phyloP scores from a whole-genome alignment of 306 rosid genomes.

The Canavalia ensiformis region DNA sequence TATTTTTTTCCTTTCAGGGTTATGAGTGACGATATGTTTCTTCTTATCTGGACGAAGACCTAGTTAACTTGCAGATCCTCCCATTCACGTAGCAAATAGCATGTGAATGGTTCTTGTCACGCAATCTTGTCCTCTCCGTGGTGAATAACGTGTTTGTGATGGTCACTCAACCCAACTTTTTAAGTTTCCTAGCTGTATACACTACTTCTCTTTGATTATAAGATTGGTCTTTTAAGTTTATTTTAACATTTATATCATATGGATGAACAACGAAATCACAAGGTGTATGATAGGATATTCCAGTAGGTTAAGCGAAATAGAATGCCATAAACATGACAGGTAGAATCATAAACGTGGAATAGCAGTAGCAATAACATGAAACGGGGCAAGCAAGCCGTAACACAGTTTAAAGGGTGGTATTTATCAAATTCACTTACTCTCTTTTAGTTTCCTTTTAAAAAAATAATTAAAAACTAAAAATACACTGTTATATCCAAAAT shows the following conservation, averaged over 20 bases:
- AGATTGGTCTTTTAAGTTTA: background rate
- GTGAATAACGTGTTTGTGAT: slow-evolving; percentile 24
- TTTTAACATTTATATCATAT: too few species aligned
- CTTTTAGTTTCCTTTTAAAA: too few species aligned
- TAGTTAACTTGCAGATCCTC: background rate
- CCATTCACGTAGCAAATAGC: background rate
- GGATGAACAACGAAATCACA: background rate
- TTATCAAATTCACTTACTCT: background rate
- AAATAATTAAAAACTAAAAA: too few species aligned
- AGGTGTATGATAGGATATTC: background rate
- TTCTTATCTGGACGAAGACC: background rate
- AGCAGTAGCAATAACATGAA: background rate
- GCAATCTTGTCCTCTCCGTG: background rate
- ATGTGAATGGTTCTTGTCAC: slow-evolving; percentile 9
- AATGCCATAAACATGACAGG: background rate
- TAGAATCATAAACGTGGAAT: background rate
- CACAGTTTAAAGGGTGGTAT: background rate
- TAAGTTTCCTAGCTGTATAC: background rate
- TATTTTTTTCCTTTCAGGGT: background rate
- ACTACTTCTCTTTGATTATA: background rate
- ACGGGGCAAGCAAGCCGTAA: background rate
- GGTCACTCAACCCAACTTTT: slow-evolving; percentile 16
- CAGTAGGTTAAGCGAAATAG: background rate
- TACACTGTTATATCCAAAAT: too few species aligned
- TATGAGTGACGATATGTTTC: background rate